phyloP scores from a whole-genome alignment of 768 basidiomycete genomes.

The Mycena olivaceomarginata region DNA sequence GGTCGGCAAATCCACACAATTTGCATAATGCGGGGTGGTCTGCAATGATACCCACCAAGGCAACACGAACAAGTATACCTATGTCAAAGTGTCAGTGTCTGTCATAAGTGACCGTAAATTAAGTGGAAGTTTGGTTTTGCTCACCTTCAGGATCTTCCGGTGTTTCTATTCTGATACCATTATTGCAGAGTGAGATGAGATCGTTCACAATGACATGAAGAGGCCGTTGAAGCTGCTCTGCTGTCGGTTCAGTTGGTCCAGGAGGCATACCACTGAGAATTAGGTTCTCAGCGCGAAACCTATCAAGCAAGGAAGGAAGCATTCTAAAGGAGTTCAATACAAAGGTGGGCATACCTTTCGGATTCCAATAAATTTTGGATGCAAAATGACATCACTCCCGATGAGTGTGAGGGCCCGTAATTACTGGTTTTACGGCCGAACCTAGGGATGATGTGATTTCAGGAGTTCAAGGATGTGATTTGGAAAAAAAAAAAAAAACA shows the following conservation, averaged over 20 bases:
- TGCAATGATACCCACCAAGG: conserved; percentile 36
- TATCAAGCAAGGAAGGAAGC: background rate
- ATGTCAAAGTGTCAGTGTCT: background rate
- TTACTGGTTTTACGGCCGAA: conserved; percentile 38
- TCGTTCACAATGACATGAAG: too few species aligned
- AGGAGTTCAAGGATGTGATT: background rate
- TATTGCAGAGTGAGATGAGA: too few species aligned
- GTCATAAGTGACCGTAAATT: too few species aligned
- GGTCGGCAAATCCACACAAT: conserved; percentile 47
- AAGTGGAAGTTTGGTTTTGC: background rate
- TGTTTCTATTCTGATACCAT: background rate
- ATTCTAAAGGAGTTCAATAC: background rate
- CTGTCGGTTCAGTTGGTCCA: background rate
- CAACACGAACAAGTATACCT: conserved; percentile 24
- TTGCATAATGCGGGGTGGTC: conserved; percentile 47
- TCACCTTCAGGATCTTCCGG: background rate
- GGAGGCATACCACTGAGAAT: conserved; percentile 10
- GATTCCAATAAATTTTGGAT: conserved; percentile 40
- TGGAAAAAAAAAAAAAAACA: background rate
- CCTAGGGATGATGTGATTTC: background rate
- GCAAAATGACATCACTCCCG: conserved; percentile 44
- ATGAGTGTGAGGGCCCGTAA: conserved; percentile 47
- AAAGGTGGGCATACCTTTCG: conserved; percentile 27
- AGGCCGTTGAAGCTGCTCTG: background rate
- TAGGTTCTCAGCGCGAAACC: conserved; percentile 5